Evolutionary conservation across 305 asterid genomes (phyloP).

Genomic region (Solanum hybrid): DNA sequence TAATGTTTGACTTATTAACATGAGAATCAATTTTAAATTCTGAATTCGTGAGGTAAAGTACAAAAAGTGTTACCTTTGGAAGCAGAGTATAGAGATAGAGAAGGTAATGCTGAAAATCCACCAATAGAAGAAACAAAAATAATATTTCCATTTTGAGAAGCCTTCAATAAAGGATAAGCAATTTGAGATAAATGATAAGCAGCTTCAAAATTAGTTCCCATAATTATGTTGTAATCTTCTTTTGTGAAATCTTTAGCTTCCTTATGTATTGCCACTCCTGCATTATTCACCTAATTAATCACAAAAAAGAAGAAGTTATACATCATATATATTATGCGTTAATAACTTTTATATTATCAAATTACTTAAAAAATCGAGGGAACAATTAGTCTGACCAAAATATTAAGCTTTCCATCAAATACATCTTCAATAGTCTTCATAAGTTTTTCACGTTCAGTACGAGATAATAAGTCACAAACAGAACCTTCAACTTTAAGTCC

Average conservation of each 20-base stretch:
- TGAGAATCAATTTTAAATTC: background rate
- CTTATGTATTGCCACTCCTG: background rate
- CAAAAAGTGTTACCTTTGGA: background rate
- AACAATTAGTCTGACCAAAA: background rate
- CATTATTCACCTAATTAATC: slow-evolving; percentile 3
- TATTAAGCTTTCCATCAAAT: slow-evolving; percentile 4
- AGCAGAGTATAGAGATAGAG: background rate
- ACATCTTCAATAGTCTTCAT: background rate
- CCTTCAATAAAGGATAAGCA: background rate
- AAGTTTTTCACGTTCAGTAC: background rate
- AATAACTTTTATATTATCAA: background rate
- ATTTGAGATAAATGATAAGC: background rate
- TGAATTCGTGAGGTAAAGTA: background rate
- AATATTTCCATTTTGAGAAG: background rate
- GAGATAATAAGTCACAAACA: background rate
- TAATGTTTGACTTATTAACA: background rate
- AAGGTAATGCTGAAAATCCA: background rate
- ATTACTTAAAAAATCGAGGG: background rate
- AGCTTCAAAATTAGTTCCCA: slow-evolving; percentile 8
- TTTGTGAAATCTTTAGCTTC: background rate
- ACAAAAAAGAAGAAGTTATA: background rate
- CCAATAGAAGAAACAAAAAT: background rate
- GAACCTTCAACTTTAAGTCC: background rate
- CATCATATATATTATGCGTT: background rate
- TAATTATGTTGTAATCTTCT: background rate